These are phyloP conservation scores for Magnolia changhungtana DNA, from an alignment of 164 flowering plant genomes.

Conservation along the genomic window DNA sequence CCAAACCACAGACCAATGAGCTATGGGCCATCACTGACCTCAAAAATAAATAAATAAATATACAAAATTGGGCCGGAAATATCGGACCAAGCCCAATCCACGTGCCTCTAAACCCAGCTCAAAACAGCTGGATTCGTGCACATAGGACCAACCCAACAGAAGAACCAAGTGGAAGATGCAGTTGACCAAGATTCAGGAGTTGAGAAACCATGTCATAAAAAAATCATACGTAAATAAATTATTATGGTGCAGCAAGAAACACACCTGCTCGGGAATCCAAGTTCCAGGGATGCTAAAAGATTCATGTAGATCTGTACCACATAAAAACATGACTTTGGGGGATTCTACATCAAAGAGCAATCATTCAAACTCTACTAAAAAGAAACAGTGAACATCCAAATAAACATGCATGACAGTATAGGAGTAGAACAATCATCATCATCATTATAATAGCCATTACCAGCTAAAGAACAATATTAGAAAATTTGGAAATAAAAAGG, in stretches of 20 bases:
- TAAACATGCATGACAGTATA: not conserved
- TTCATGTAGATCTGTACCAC: constrained; percentile 88
- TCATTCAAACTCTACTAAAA: not conserved
- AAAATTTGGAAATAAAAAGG: not conserved
- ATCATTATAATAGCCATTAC: not conserved
- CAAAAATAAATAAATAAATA: no score
- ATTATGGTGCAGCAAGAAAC: not conserved
- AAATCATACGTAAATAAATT: not conserved
- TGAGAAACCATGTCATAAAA: not conserved
- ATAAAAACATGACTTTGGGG: no score
- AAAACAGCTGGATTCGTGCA: no score
- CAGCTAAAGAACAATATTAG: not conserved
- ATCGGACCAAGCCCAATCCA: no score
- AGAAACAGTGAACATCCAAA: not conserved
- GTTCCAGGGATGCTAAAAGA: constrained; percentile 68
- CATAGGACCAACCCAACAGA: not conserved
- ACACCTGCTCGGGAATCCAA: constrained; percentile 88
- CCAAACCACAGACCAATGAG: no score
- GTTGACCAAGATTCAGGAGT: not conserved
- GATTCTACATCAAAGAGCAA: constrained; percentile 27
- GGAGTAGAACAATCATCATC: not conserved
- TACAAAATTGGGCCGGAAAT: no score
- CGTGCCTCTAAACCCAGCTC: no score
- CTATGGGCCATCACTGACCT: no score
- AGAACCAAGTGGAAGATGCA: not conserved